Base-by-base conservation (phyloP, 352 stramenopile species). In the Globisporangium cystogenes region DNA sequence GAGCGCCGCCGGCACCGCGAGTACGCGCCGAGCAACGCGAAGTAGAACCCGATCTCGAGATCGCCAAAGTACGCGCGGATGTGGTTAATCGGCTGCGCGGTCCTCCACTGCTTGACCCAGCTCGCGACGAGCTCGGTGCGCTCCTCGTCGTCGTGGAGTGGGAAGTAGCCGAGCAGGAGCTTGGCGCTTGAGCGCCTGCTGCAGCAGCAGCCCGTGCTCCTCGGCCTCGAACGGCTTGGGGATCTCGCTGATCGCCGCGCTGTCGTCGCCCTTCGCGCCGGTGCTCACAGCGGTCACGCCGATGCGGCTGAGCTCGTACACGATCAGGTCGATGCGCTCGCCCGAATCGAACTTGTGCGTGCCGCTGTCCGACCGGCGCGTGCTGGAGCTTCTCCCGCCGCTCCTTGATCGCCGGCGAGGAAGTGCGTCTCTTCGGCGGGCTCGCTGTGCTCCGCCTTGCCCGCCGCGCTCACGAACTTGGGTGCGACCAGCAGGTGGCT, bases 1-100 rank as follows among this genome's bases (percentile, higher is more conserved):
- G 29, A 98, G 57, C 10, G 89, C 59, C 29, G 90, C 87, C 14
- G 97, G 85, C 14, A 88, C 84, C 86, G 82, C 21, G 94, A 97
- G 67, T 97, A 98, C 75, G 97, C 96, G 36, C 97, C 91, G 6
- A 99, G 66, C 65, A 98, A 99, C 10, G 93, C 90, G 73, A 99
- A 99, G 74, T 99, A 99, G 56, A 99, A 98, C 0, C 93, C 94
- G 48, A 99, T 82, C 57, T 94, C 83, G 37, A n/a, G n/a, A n/a
- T 92, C 75, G 33, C 83, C 83, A 65, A 90, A 94, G 48, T 94
- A 94, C 43, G 81, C 77, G 31, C 72, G 75, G 27, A 94, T 64
- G 36, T 39, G 48, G 23, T 86, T 71, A 0, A 94, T 51, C 23
- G 83, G 81, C 60, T 88, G 78, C 4, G 67, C 49, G 0, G 64